These are phyloP conservation scores for Entelexis paramagnoliae DNA, from an alignment of 1,139 yeast species.

Conservation along the genomic window DNA sequence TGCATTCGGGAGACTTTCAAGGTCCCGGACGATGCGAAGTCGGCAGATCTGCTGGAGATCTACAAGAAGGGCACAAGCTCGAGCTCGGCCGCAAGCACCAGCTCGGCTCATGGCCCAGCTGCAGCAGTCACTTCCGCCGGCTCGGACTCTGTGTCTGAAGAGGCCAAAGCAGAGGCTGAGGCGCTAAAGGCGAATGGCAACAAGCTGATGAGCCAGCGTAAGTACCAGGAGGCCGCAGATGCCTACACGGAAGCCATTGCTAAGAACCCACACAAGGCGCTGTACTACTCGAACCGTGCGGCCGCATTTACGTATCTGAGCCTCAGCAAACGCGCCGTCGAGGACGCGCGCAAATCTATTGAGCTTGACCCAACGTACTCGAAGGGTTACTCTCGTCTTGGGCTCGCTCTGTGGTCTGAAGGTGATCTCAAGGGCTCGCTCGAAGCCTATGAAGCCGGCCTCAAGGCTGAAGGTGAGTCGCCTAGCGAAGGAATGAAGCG, in stretches of 20 bases:
- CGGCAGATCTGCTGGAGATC: conserved; percentile 40
- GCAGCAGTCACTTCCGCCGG: conserved; percentile 37
- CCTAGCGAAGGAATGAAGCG: conserved; percentile 86
- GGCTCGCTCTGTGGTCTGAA: conserved; percentile 81
- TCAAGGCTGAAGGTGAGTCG: conserved; percentile 73
- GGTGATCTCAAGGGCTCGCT: conserved; percentile 83
- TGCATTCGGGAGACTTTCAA: conserved; percentile 83
- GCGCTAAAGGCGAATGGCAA: conserved; percentile 81
- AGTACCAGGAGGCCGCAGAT: conserved; percentile 58
- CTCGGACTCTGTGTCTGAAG: conserved; percentile 40
- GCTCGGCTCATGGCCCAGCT: conserved; percentile 17
- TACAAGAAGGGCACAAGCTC: conserved; percentile 19
- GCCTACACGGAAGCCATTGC: conserved; percentile 78
- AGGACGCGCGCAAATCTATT: conserved; percentile 76
- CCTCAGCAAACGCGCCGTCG: conserved; percentile 65
- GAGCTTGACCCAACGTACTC: conserved; percentile 68
- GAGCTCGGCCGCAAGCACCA: conserved; percentile 9
- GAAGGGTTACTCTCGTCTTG: conserved; percentile 91
- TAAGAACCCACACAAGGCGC: conserved; percentile 60
- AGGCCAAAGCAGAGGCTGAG: conserved; percentile 60
- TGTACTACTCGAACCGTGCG: conserved; percentile 87
- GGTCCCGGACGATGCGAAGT: conserved; percentile 42
- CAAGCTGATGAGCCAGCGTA: conserved; percentile 73
- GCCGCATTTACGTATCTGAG: conserved; percentile 84
- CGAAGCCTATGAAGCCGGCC: conserved; percentile 81